These are phyloP conservation scores for Canariomyces notabilis DNA, from an alignment of 2,329 filamentous ascomycete species.

Conservation along the genomic window DNA sequence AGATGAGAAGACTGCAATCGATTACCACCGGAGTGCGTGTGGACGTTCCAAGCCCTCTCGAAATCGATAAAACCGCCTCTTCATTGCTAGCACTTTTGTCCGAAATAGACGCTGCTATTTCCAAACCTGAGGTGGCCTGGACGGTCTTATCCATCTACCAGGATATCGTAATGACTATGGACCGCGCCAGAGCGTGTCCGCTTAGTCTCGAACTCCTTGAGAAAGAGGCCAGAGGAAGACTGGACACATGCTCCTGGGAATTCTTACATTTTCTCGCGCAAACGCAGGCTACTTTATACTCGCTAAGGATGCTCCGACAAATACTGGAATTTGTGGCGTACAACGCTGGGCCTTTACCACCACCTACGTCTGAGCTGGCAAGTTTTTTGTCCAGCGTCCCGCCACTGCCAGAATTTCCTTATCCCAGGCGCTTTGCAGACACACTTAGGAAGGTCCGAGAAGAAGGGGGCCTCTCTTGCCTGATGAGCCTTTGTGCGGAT, in stretches of 20 bases:
- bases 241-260: conserved; percentile 46
- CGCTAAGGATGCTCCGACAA: conserved; percentile 52
- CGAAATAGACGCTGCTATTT: conserved; percentile 18
- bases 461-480: conserved; percentile 10
- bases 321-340: conserved; percentile 36
- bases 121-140: conserved; percentile 28
- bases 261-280: conserved; percentile 58
- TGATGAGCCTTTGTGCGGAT: conserved; percentile 12
- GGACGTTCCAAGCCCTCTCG: conserved; percentile 23
- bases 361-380: conserved; percentile 1
- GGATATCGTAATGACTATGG: conserved; percentile 32
- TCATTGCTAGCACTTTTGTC: conserved; percentile 26
- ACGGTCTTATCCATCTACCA: conserved; percentile 33
- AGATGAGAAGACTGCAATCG: conserved; percentile 36
- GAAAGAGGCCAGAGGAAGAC: conserved; percentile 26
- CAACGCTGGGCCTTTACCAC: background rate
- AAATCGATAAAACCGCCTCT: conserved; percentile 22
- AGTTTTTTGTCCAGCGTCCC: conserved; percentile 12
- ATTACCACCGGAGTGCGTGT: conserved; percentile 30
- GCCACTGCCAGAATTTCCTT: conserved; percentile 16
- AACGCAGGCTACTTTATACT: conserved; percentile 56
- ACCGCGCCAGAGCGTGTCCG: conserved; percentile 28
- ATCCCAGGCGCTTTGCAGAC: conserved; percentile 11
- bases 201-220: conserved; percentile 30
- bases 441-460: conserved; percentile 14